Conservation (phyloP, 345 rosid species). For the Salix dunnii region DNA sequence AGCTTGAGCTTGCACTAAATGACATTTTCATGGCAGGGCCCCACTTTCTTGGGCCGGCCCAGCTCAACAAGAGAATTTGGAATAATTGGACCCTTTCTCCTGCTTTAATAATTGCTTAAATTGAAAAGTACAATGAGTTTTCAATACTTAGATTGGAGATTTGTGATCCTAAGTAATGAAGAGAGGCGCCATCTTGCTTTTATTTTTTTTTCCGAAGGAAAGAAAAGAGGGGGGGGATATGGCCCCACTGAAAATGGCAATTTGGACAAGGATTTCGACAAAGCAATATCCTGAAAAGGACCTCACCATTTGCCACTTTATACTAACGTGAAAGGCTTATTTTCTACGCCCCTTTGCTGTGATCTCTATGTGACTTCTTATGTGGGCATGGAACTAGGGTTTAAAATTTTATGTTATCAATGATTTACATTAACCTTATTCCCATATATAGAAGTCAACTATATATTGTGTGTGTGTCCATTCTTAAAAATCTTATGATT, state of each 20-base stretch:
- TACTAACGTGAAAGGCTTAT: not conserved
- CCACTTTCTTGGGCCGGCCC: slow-evolving; percentile 45
- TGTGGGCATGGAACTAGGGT: no score
- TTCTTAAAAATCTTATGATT: no score
- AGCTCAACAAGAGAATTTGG: slow-evolving; percentile 10
- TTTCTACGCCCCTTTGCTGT: not conserved
- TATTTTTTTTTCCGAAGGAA: not conserved
- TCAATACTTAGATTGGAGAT: not conserved
- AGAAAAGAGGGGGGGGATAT: not conserved
- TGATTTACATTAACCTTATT: no score
- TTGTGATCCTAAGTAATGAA: not conserved
- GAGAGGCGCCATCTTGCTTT: not conserved
- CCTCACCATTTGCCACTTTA: not conserved
- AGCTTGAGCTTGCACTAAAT: slow-evolving; percentile 6
- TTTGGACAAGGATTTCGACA: not conserved
- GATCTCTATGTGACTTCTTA: no score
- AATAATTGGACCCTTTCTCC: not conserved
- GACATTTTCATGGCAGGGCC: slow-evolving; percentile 29
- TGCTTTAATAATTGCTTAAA: not conserved
- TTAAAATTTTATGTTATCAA: no score
- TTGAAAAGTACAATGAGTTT: no score
- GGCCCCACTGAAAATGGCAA: not conserved
- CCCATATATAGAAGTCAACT: no score
- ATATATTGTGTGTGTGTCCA: no score
- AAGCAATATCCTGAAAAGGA: not conserved